Evolutionary conservation across 768 basidiomycete genomes (phyloP).

Genomic region (Mycena venus): DNA sequence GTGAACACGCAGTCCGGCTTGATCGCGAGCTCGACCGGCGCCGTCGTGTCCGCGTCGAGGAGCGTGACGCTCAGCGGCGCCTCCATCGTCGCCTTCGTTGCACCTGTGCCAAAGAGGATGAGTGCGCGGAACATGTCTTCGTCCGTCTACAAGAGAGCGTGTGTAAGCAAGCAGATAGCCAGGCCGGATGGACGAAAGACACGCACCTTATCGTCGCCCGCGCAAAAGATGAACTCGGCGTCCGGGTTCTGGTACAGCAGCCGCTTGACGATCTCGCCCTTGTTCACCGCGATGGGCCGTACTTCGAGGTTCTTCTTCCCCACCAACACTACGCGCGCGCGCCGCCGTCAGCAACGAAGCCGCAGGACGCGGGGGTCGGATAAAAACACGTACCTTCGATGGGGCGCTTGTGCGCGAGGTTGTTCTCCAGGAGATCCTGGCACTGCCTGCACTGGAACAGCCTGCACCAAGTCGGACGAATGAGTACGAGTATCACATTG

Average conservation of each 20-base stretch:
- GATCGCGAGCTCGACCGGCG: constrained; percentile 73
- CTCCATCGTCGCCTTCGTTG: constrained; percentile 62
- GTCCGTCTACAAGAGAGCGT: constrained; percentile 76
- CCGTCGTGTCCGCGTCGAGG: constrained; percentile 58
- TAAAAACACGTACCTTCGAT: constrained; percentile 94
- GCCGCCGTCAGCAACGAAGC: background rate
- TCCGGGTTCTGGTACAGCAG: constrained; percentile 94
- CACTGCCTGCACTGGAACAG: constrained; percentile 97
- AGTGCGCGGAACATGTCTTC: constrained; percentile 99
- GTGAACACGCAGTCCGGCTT: constrained; percentile 85
- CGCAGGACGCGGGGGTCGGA: background rate
- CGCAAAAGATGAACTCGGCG: constrained; percentile 96
- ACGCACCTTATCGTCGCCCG: constrained; percentile 97
- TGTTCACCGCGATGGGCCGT: constrained; percentile 94
- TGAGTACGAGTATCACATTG: too few species aligned
- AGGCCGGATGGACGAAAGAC: background rate
- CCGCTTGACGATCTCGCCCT: constrained; percentile 98
- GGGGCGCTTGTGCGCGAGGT: constrained; percentile 90
- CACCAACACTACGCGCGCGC: constrained; percentile 89
- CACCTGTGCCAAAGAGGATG: constrained; percentile 68
- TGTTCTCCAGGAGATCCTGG: constrained; percentile 95
- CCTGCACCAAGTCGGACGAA: constrained; percentile 48
- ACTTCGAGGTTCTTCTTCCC: constrained; percentile 99
- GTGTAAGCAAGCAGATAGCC: background rate
- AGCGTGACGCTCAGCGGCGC: constrained; percentile 69